A percentile compares a stretch with the other conserved stretches of the same genome.
These are phyloP conservation scores for Zoysia japonica DNA, from an alignment of 176 grass and related monocot genomes.

Conservation along the genomic window DNA sequence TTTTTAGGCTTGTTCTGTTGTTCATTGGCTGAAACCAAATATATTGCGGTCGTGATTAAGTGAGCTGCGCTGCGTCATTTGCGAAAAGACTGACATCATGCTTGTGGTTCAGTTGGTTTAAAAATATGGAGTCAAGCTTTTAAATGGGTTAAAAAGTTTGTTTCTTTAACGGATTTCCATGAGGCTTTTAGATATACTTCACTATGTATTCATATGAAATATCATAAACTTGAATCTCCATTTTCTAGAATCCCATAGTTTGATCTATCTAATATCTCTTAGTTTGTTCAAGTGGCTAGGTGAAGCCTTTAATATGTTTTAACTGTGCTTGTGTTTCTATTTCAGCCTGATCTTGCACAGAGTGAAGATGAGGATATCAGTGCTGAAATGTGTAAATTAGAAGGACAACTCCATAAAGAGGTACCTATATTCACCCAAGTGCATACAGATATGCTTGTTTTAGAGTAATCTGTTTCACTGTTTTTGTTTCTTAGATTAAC, in stretches of 20 bases:
- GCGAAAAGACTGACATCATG: slow-evolving; percentile 10
- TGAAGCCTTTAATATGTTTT: slow-evolving; percentile 27
- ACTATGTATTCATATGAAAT: not conserved
- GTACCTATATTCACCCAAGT: slow-evolving; percentile 33
- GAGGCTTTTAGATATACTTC: not conserved
- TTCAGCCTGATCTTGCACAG: slow-evolving; percentile 71
- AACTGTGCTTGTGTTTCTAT: slow-evolving; percentile 23
- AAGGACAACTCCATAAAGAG: slow-evolving; percentile 62
- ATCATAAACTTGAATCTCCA: slow-evolving; percentile 2
- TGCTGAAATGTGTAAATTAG: slow-evolving; percentile 57
- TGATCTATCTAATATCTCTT: slow-evolving; percentile 2
- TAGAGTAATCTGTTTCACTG: slow-evolving; percentile 13
- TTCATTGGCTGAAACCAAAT: not conserved
- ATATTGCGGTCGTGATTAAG: not conserved
- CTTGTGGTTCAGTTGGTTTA: not conserved
- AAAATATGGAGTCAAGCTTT: slow-evolving; percentile 5
- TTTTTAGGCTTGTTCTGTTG: not conserved
- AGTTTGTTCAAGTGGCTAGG: slow-evolving; percentile 18
- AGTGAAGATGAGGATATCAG: slow-evolving; percentile 72
- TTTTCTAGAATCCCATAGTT: not conserved
- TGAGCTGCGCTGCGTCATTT: not conserved
- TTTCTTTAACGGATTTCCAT: slow-evolving; percentile 6
- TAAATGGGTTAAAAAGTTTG: not conserved
- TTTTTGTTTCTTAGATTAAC: slow-evolving; percentile 18
- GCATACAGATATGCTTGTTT: not conserved